Evolutionary conservation across 495 filamentous ascomycete genomes (phyloP), one percentile per base, ranked within the genome.

Genomic region (Penicillium lagena): DNA sequence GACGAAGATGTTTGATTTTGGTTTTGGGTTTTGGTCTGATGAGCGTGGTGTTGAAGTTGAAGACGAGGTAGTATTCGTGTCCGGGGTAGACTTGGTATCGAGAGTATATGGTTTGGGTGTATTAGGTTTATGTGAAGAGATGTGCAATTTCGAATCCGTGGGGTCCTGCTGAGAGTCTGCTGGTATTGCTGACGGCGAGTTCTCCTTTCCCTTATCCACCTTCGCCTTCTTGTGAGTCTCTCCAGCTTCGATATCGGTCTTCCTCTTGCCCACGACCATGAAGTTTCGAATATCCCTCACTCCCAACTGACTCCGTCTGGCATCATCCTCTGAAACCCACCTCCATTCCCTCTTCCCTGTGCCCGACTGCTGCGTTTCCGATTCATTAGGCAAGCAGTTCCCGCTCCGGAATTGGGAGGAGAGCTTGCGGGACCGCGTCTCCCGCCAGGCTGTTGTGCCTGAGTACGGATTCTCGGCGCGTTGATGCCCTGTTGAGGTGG

Each of bases 401-500:
- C 53, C 49, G 22, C 40, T 45, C 7, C 62, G 59, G 62, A 89
- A 89, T 53, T 95, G 88, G 39, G 71, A 65, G 28, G 70, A 67
- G 12, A 95, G 67, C 60, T 90, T 91, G 17, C 68, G 42, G 10
- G 72, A 72, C 12, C 87, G 76, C 6, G 80, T 82, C 28, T 81
- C 72, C 13, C 84, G 79, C 89, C 88, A 94, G 58, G 79, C 77
- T 1, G 70, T 81, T 29, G 79, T 79, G 30, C 70, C 73, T 10
- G 72, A 66, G 8, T 81, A 64, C 0, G 41, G 40, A 42, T 78
- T 78, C 31, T 90, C 82, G 46, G 83, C 80, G 29, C 75, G 71
- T 64, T 96, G 89, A 59, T 96, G 88, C 41, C 90, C 90, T 7
- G 86, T 83, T 1, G 84, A 79, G 12, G 78, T 78, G 14, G 85